Evolutionary conservation across 768 basidiomycete species (phyloP).

Genomic region (Antrodiella citrinella): DNA sequence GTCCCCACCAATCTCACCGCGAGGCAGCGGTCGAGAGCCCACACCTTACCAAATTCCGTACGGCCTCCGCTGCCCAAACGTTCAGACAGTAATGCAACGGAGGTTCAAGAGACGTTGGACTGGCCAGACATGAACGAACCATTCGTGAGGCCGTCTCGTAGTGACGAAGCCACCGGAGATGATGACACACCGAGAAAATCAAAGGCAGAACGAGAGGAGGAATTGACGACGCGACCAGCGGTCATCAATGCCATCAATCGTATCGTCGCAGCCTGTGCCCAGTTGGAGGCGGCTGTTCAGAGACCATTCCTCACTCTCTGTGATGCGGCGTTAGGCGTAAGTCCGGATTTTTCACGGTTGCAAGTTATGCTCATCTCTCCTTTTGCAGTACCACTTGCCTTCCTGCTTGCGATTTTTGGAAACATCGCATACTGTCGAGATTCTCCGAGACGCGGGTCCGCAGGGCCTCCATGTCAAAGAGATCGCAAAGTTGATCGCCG

Average conservation of each 20-base stretch:
- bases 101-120: not conserved
- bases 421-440: slow-evolving; percentile 61
- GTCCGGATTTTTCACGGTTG: slow-evolving; percentile 19
- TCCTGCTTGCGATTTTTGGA: slow-evolving; percentile 69
- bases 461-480: slow-evolving; percentile 41
- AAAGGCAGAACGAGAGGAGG: slow-evolving; percentile 9
- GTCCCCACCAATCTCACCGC: not conserved
- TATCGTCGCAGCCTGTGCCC: slow-evolving; percentile 18
- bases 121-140: not conserved
- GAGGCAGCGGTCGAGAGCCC: not conserved
- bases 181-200: not conserved
- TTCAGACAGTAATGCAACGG: not conserved
- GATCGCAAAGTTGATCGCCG: slow-evolving; percentile 26
- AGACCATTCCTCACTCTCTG: slow-evolving; percentile 50
- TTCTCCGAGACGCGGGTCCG: slow-evolving; percentile 57
- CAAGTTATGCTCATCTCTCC: not conserved
- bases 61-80: not conserved
- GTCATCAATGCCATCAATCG: slow-evolving; percentile 14
- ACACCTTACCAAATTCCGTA: not conserved
- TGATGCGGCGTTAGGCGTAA: slow-evolving; percentile 63
- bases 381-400: slow-evolving; percentile 58
- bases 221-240: slow-evolving; percentile 10
- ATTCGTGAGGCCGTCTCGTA: not conserved
- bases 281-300: slow-evolving; percentile 14
- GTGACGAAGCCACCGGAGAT: not conserved